A percentile compares a stretch with the other conserved stretches of the same genome.
phyloP scores from a whole-genome alignment of 1,139 yeast species.

The Zygosaccharomyces pseudobailii region DNA sequence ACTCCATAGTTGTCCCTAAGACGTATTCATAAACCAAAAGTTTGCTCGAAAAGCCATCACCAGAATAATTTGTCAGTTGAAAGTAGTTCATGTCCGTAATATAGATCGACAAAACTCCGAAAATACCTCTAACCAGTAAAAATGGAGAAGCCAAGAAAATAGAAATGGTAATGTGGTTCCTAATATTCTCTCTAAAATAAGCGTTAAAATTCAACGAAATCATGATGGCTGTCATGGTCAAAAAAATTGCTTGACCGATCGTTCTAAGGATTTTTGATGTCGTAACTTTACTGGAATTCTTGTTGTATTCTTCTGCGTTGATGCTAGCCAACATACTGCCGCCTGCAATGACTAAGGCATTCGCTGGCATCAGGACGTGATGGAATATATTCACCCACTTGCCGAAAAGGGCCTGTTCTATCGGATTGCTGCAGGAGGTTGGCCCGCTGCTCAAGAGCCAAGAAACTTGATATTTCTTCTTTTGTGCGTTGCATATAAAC shows the following conservation, averaged over 20 bases:
- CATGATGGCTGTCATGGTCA: conserved; percentile 15
- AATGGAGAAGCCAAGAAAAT: conserved; percentile 14
- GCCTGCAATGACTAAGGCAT: conserved; percentile 23
- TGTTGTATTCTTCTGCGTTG: background rate
- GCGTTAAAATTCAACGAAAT: background rate
- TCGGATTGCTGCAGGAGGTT: background rate
- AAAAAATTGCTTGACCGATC: conserved; percentile 26
- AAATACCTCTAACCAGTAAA: conserved; percentile 24
- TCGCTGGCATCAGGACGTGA: conserved; percentile 23
- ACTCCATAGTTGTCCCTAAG: conserved; percentile 8
- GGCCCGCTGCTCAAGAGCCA: conserved; percentile 21
- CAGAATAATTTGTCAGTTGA: conserved; percentile 5
- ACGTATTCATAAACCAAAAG: conserved; percentile 6
- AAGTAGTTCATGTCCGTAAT: conserved; percentile 5
- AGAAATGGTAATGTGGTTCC: conserved; percentile 6
- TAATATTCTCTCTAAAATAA: conserved; percentile 1
- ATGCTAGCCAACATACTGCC: conserved; percentile 3
- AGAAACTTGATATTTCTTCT: conserved; percentile 5
- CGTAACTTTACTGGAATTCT: background rate
- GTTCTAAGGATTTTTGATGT: conserved; percentile 20
- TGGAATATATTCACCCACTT: conserved; percentile 16
- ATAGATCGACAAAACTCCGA: conserved; percentile 18
- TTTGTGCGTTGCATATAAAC: conserved; percentile 7
- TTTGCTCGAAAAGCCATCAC: conserved; percentile 2
- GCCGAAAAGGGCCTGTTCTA: background rate